Percentiles rank a stretch among this genome's conserved stretches.
Conservation (phyloP, 768 basidiomycete genomes). For the Collybia sp. region DNA sequence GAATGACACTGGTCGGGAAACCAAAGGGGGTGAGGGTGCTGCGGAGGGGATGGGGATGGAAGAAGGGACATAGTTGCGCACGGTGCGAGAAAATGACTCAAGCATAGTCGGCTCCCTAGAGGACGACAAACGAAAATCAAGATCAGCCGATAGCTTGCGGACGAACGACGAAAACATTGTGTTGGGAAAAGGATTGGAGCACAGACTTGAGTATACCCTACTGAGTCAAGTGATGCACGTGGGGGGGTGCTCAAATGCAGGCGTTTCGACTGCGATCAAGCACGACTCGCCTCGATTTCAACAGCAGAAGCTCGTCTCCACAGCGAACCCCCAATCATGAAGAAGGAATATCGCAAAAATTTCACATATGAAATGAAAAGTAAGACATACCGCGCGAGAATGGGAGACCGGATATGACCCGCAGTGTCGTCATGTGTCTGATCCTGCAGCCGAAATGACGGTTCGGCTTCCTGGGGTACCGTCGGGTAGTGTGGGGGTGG, state of each 20-base stretch:
- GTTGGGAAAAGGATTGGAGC: neutral
- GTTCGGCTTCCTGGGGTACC: too few relatives aligned
- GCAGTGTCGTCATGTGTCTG: neutral
- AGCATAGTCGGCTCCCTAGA: slow-evolving; percentile 44
- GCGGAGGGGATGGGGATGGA: slow-evolving; percentile 45
- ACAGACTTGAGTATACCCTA: neutral
- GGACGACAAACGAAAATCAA: neutral
- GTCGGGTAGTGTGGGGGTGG: too few relatives aligned
- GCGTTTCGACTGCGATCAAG: neutral
- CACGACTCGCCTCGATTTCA: neutral
- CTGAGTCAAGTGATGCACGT: neutral
- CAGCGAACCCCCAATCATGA: neutral
- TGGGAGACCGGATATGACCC: slow-evolving; percentile 14
- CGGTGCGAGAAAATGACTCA: slow-evolving; percentile 46
- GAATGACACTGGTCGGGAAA: slow-evolving; percentile 45
- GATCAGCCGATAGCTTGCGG: slow-evolving; percentile 1
- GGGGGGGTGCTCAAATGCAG: neutral
- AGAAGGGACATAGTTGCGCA: slow-evolving; percentile 51
- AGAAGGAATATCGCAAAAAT: slow-evolving; percentile 2
- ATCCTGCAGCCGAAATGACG: too few relatives aligned
- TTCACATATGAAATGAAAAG: slow-evolving; percentile 4
- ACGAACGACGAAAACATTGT: slow-evolving; percentile 2
- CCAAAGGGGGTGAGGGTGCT: slow-evolving; percentile 41
- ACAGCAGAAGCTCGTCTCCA: neutral
- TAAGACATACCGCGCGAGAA: slow-evolving; percentile 14